Evolutionary conservation across 768 basidiomycete species (phyloP).

Genomic region (Daedaleopsis nitida): DNA sequence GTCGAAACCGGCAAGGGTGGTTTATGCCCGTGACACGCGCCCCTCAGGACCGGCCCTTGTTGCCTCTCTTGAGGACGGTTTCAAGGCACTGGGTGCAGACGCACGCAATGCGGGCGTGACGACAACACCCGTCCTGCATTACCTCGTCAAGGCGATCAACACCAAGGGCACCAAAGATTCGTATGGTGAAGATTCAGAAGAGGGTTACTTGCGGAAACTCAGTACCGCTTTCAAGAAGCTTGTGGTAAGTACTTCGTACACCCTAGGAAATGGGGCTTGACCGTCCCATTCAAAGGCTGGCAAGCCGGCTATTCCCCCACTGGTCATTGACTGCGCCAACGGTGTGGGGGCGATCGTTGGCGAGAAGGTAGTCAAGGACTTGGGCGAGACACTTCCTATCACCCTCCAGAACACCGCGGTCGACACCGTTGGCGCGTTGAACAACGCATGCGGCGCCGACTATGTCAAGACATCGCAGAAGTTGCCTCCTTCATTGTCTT

Average conservation of each 20-base stretch:
- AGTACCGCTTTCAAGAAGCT: constrained; percentile 82
- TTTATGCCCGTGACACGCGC: constrained; percentile 93
- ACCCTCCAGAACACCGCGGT: constrained; percentile 70
- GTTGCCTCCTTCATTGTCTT: constrained; percentile 74
- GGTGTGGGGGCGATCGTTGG: constrained; percentile 88
- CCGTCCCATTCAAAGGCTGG: constrained; percentile 50
- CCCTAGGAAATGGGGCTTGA: neutral
- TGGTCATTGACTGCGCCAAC: constrained; percentile 98
- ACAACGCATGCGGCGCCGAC: constrained; percentile 91
- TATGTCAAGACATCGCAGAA: constrained; percentile 93
- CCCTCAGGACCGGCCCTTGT: constrained; percentile 82
- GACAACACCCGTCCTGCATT: constrained; percentile 95
- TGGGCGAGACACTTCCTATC: constrained; percentile 63
- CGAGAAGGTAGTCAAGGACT: constrained; percentile 55
- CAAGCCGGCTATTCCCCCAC: constrained; percentile 53
- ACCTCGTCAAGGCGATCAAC: constrained; percentile 89
- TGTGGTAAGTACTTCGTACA: constrained; percentile 57
- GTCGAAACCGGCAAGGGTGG: constrained; percentile 74
- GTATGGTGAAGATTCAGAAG: constrained; percentile 79
- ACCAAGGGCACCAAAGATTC: constrained; percentile 76
- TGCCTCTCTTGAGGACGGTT: constrained; percentile 77
- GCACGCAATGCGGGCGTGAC: constrained; percentile 78
- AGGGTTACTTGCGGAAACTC: constrained; percentile 85
- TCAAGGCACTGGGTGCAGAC: constrained; percentile 71
- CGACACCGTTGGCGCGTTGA: constrained; percentile 70